Percentiles rank a stretch among this genome's conserved stretches.
Conservation (phyloP, 2,329 filamentous ascomycete species). For the Gliomastix tumulicola region DNA sequence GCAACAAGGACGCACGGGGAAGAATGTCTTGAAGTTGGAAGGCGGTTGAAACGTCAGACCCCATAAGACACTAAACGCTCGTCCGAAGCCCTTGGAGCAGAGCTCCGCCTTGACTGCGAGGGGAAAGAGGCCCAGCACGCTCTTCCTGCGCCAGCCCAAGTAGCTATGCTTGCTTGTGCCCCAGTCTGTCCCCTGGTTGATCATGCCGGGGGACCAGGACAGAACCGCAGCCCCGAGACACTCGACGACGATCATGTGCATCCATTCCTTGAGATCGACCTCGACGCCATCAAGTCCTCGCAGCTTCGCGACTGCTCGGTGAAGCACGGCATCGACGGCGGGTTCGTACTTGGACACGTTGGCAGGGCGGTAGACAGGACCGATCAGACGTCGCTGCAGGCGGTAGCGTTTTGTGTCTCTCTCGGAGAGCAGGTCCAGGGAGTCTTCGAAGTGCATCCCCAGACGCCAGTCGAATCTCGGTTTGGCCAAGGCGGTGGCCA, state of each 20-base stretch:
- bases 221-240: slow-evolving; percentile 41
- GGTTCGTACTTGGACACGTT: slow-evolving; percentile 33
- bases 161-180: slow-evolving; percentile 41
- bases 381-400: slow-evolving; percentile 40
- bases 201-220: slow-evolving; percentile 43
- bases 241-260: slow-evolving; percentile 48
- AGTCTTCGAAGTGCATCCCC: slow-evolving; percentile 28
- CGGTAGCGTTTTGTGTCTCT: slow-evolving; percentile 37
- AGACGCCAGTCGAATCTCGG: slow-evolving; percentile 32
- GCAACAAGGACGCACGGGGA: slow-evolving; percentile 28
- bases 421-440: slow-evolving; percentile 44
- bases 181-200: slow-evolving; percentile 34
- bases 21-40: slow-evolving; percentile 38
- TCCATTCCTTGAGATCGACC: slow-evolving; percentile 46
- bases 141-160: slow-evolving; percentile 43
- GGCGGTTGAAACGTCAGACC: slow-evolving; percentile 35
- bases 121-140: slow-evolving; percentile 44
- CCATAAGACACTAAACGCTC: slow-evolving; percentile 35
- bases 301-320: slow-evolving; percentile 24
- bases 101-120: slow-evolving; percentile 28
- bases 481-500: slow-evolving; percentile 36
- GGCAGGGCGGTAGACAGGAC: slow-evolving; percentile 35
- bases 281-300: slow-evolving; percentile 24
- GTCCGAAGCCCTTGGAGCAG: slow-evolving; percentile 23
- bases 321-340: slow-evolving; percentile 32